Base-by-base conservation (phyloP, 2,329 filamentous ascomycete genomes). In the Torrubiella hemipterigena region DNA sequence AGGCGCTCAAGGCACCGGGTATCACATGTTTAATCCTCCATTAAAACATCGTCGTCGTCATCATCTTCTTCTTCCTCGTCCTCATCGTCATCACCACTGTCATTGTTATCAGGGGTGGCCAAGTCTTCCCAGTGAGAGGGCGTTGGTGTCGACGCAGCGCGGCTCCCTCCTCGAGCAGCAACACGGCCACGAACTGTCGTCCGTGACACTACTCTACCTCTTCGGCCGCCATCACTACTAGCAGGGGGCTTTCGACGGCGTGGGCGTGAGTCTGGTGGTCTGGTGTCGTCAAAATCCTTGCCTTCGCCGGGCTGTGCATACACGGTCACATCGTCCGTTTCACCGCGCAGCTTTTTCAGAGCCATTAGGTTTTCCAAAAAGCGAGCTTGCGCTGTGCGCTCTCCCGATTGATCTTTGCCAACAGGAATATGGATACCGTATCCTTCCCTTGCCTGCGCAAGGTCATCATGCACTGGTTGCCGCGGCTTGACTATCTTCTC, bases 341-440 rank as follows among this genome's bases (percentile, higher is more conserved):
- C 77, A 7, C 76, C 77, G 42, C 65, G 73, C 17, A 63, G 63
- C 29, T 63, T 65, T 51, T 85, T 85, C 31, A 79, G 52, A 10
- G 67, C 63, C 41, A 77, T 78, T 16, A 86, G 46, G 17, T 71
- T 70, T 42, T 80, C 71, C 2, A 85, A 54, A 46, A 85, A 85
- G 7, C 64, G 51, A 5, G 62, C 61, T 41, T 66, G 61, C 13
- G 61, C 58, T 17, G 59, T 56, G 23, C 65, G 55, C 41, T 63
- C 61, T 16, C 66, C 67, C 3, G 56, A 60, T 32, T 59, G 59
- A 34, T 67, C 58, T 33, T 60, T 59, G 16, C 58, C 61, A 4
- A 46, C 38, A 4, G 65, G 63, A 5, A 69, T 59, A 17, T 58
- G 53, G 29, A 69, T 57, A 15, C 60, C 56, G 51, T 53, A 57